Base-by-base conservation (phyloP, 345 rosid genomes). In the Litchi chinensis region DNA sequence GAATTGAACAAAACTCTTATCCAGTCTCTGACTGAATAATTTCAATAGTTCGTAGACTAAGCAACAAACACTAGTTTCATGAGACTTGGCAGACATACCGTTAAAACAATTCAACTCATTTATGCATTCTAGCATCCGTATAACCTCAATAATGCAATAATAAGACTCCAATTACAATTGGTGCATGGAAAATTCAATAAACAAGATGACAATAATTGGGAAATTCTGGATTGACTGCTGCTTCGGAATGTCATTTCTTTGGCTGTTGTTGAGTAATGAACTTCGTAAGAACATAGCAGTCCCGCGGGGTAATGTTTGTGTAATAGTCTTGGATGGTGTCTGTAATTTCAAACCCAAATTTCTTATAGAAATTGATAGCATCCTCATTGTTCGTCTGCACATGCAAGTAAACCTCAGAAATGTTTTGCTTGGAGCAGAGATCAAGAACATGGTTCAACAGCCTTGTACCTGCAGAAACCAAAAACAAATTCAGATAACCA, bases 371-470 rank as follows among this genome's bases (percentile, higher is more conserved):
- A 80, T 89, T 90, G 87, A 94, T 92, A n/a, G 98, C 98, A 28
- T 96, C 98, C 68, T 94, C 95, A 70, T 96, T 94, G 89, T 94
- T 93, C 48, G 97, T 94, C 89, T 94, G 99, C 80, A 96, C 99
- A 40, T 94, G 98, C 90, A 96, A 91, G 90, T 94, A 96, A 83
- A 94, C 84, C 87, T 93, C 98, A 13, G 87, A 85, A 62, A 91
- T 87, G 83, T 86, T 89, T 84, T 90, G 93, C 90, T 90, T 92
- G 67, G 81, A 78, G 82, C 92, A 85, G 82, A 92, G 92, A 48
- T 94, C 97, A 54, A 94, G 89, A 80, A 90, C 98, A 82, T 96
- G 98, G 79, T 92, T 94, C 89, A 93, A 80, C 84, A 96, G 88
- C 86, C 44, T 91, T 54, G 98, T 90, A 71, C 98, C 99, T 94